Percentiles rank a stretch among this genome's conserved stretches.
phyloP scores from a whole-genome alignment of 2,329 filamentous ascomycete genomes.

The Nemania sp. region DNA sequence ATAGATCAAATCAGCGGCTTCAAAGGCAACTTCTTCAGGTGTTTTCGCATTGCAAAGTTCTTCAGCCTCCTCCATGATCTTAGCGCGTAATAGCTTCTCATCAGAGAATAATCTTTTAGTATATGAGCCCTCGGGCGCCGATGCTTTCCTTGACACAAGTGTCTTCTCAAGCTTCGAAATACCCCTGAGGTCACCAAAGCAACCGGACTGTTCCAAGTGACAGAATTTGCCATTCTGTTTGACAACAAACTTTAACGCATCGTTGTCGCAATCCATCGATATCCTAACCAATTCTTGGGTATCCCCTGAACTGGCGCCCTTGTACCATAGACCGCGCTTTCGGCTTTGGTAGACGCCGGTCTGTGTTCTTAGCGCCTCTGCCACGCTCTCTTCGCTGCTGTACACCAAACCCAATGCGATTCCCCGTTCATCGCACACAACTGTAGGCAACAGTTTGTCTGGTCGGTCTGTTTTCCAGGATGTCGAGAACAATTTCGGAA shows the following conservation, averaged over 20 bases:
- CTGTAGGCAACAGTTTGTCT: slow-evolving; percentile 87
- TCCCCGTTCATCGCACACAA: slow-evolving; percentile 90
- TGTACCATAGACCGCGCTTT: slow-evolving; percentile 96
- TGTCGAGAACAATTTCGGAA: slow-evolving; percentile 77
- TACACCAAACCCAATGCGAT: slow-evolving; percentile 90
- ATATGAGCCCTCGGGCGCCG: slow-evolving; percentile 90
- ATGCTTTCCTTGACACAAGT: slow-evolving; percentile 81
- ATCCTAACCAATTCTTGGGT: slow-evolving; percentile 89
- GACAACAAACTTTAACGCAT: slow-evolving; percentile 91
- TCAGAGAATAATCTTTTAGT: slow-evolving; percentile 94
- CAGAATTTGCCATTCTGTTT: slow-evolving; percentile 94
- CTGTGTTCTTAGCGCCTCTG: slow-evolving; percentile 83
- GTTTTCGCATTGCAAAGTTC: slow-evolving; percentile 90
- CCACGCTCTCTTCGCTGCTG: slow-evolving; percentile 90
- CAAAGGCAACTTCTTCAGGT: slow-evolving; percentile 88
- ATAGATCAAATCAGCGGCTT: slow-evolving; percentile 95
- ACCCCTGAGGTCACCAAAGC: slow-evolving; percentile 87
- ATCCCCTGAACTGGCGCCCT: slow-evolving; percentile 94
- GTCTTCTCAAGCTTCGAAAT: slow-evolving; percentile 90
- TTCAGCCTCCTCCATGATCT: slow-evolving; percentile 98
- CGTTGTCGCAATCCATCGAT: slow-evolving; percentile 90
- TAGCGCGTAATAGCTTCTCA: slow-evolving; percentile 86
- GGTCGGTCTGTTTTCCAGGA: slow-evolving; percentile 83
- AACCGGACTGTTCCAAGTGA: slow-evolving; percentile 90
- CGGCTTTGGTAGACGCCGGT: slow-evolving; percentile 94